phyloP scores from a whole-genome alignment of 2,329 filamentous ascomycete species.

The Cercospora zeae-maydis region DNA sequence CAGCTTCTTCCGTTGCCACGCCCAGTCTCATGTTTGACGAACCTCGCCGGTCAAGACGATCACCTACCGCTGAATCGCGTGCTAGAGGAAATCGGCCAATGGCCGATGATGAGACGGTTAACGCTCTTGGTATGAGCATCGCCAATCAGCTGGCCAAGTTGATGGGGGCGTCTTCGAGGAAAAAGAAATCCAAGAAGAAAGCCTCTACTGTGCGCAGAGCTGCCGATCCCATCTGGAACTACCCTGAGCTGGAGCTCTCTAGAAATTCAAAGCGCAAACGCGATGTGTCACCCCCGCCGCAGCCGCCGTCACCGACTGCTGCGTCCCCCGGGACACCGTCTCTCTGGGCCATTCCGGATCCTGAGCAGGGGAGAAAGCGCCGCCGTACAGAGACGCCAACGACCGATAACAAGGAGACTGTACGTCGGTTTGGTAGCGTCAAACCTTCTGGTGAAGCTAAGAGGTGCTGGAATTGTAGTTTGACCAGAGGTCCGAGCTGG shows the following conservation, averaged over 20 bases:
- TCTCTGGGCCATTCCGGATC: slow-evolving; percentile 21
- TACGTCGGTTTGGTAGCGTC: slow-evolving; percentile 10
- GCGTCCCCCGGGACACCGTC: slow-evolving; percentile 19
- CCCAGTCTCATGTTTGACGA: background rate
- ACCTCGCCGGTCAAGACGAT: background rate
- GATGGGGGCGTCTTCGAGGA: slow-evolving; percentile 23
- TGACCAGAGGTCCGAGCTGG: slow-evolving; percentile 27
- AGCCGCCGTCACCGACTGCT: slow-evolving; percentile 13
- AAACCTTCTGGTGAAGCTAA: slow-evolving; percentile 9
- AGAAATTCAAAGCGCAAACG: slow-evolving; percentile 13
- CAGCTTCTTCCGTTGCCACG: background rate
- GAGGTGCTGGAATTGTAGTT: slow-evolving; percentile 32
- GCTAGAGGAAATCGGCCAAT: slow-evolving; percentile 10
- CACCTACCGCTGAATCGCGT: slow-evolving; percentile 3
- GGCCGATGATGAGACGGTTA: slow-evolving; percentile 30
- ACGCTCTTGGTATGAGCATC: slow-evolving; percentile 36
- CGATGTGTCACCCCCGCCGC: slow-evolving; percentile 13
- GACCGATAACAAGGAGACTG: background rate
- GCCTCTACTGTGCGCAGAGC: slow-evolving; percentile 12
- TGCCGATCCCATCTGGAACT: slow-evolving; percentile 29
- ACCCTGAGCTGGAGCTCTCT: slow-evolving; percentile 25
- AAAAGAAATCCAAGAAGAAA: slow-evolving; percentile 16
- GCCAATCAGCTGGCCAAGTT: slow-evolving; percentile 36
- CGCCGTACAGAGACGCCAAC: background rate
- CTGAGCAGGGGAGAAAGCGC: slow-evolving; percentile 6